These are phyloP conservation scores for Pichia nanzhaoensis DNA, from an alignment of 805 yeast genomes.

Conservation along the genomic window DNA sequence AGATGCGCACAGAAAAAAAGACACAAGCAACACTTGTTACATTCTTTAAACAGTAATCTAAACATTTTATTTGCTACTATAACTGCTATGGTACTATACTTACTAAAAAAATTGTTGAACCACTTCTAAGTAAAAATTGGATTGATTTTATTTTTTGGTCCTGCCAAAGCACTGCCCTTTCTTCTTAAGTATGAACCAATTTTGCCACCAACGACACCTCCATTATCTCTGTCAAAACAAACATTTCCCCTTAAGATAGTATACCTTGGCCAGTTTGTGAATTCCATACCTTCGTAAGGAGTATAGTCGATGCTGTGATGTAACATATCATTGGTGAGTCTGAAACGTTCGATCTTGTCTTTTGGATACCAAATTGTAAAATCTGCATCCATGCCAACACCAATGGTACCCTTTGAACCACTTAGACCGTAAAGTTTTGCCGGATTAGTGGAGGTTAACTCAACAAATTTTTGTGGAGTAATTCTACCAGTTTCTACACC, in stretches of 20 bases:
- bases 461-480: conserved; percentile 37
- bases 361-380: conserved; percentile 41
- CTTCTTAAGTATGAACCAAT: conserved; percentile 24
- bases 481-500: conserved; percentile 37
- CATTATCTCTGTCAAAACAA: conserved; percentile 27
- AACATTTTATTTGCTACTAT: too few relatives aligned
- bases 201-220: conserved; percentile 14
- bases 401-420: conserved; percentile 35
- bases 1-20: too few relatives aligned
- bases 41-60: too few relatives aligned
- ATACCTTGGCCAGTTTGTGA: conserved; percentile 39
- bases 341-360: conserved; percentile 21
- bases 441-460: conserved; percentile 38
- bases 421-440: conserved; percentile 39
- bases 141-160: conserved; percentile 16
- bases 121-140: conserved; percentile 13
- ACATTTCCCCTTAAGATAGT: conserved; percentile 34
- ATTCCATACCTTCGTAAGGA: conserved; percentile 32
- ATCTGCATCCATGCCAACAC: conserved; percentile 42
- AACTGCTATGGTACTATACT: too few relatives aligned
- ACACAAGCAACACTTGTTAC: too few relatives aligned
- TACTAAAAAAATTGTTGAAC: neutral
- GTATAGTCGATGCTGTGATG: conserved; percentile 34
- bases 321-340: conserved; percentile 26
- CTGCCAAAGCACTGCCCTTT: conserved; percentile 21